Conservation (phyloP, 1,139 yeast genomes). For the Kurtzmaniella natalensis region DNA sequence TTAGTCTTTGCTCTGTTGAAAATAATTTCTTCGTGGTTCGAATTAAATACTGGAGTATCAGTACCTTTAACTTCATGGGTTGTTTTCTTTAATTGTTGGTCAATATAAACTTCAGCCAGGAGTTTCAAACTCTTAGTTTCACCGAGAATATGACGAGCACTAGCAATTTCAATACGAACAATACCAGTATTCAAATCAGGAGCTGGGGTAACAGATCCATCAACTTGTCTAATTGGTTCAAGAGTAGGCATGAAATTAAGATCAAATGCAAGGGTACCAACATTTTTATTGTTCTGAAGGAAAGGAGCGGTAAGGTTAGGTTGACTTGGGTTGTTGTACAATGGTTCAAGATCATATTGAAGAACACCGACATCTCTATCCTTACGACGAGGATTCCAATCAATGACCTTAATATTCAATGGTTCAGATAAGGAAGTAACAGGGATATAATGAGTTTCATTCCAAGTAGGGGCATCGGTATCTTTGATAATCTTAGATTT, state of each 20-base stretch:
- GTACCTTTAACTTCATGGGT: slow-evolving; percentile 59
- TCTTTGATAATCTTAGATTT: slow-evolving; percentile 63
- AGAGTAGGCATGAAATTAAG: slow-evolving; percentile 75
- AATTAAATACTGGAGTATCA: slow-evolving; percentile 66
- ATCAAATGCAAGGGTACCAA: slow-evolving; percentile 70
- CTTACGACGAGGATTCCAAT: slow-evolving; percentile 72
- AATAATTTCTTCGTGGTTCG: slow-evolving; percentile 65
- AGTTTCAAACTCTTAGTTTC: slow-evolving; percentile 51
- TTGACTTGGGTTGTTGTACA: slow-evolving; percentile 53
- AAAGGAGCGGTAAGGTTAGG: slow-evolving; percentile 53
- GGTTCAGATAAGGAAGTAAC: slow-evolving; percentile 79
- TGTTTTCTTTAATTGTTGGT: slow-evolving; percentile 53
- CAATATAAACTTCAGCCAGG: slow-evolving; percentile 65
- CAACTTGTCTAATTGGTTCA: slow-evolving; percentile 70
- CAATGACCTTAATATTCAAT: slow-evolving; percentile 62
- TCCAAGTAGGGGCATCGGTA: slow-evolving; percentile 74
- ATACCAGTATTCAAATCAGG: slow-evolving; percentile 95
- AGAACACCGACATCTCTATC: slow-evolving; percentile 79
- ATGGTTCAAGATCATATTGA: slow-evolving; percentile 67
- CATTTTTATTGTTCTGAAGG: slow-evolving; percentile 73
- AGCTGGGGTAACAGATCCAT: slow-evolving; percentile 82
- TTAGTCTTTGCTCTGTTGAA: slow-evolving; percentile 68
- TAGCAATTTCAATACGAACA: slow-evolving; percentile 52
- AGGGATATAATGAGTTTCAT: slow-evolving; percentile 69
- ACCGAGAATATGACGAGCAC: slow-evolving; percentile 47